Conservation (phyloP, 1,284 basidiomycete genomes). For the Pisolithus thermaeus region DNA sequence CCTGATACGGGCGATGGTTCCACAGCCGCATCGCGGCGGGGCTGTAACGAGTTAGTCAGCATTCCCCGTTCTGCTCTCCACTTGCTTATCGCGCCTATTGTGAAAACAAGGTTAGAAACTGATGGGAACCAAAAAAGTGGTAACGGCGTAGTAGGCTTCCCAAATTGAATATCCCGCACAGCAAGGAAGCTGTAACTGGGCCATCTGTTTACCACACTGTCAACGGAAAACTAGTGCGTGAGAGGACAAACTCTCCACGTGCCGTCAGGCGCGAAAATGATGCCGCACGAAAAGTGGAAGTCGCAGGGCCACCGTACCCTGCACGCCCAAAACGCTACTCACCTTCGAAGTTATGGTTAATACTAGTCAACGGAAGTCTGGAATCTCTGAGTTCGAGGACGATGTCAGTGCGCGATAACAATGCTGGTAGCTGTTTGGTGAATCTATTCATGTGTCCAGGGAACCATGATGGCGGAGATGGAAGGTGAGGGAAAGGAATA, state of each 20-base stretch:
- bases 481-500: slow-evolving; percentile 52
- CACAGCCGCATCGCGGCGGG: slow-evolving; percentile 15
- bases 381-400: slow-evolving; percentile 95
- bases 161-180: slow-evolving; percentile 5
- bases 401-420: slow-evolving; percentile 80
- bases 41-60: slow-evolving; percentile 35
- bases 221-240: slow-evolving; percentile 6
- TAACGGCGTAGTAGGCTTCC: slow-evolving; percentile 5
- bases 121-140: slow-evolving; percentile 7
- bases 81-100: slow-evolving; percentile 51
- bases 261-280: slow-evolving; percentile 3
- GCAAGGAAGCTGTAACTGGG: slow-evolving; percentile 9
- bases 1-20: slow-evolving; percentile 11
- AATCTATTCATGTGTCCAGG: slow-evolving; percentile 96
- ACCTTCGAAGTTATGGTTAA: slow-evolving; percentile 88
- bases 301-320: neutral
- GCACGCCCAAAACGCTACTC: slow-evolving; percentile 16
- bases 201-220: neutral
- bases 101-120: slow-evolving; percentile 15
- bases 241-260: slow-evolving; percentile 14
- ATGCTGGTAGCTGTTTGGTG: slow-evolving; percentile 67
- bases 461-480: slow-evolving; percentile 89
- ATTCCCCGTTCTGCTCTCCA: slow-evolving; percentile 60
- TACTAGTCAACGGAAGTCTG: slow-evolving; percentile 87
- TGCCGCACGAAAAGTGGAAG: slow-evolving; percentile 2